Evolutionary conservation across 768 basidiomycete genomes (phyloP), one percentile per base, ranked within the genome.

Genomic region (Punctularia strigosozonata): DNA sequence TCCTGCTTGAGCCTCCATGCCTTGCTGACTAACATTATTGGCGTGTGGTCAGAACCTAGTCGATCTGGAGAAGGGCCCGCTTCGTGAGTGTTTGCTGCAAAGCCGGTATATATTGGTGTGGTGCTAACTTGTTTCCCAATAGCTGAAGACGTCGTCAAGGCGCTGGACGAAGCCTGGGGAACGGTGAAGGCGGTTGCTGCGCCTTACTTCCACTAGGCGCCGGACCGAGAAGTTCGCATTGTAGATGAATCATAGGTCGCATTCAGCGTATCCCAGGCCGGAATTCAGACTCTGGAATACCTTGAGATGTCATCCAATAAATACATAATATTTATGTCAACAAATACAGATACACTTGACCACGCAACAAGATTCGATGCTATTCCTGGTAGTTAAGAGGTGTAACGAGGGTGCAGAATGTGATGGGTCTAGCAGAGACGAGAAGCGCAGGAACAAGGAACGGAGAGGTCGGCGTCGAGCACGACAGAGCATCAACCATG

Each of bases 21-120:
- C n/a, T 6, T 35, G 12, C 15, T 31, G 13, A 8, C 25, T 12
- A 4, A 5, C 20, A 6, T 20, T 6, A 21, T 32, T 37, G 15
- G 25, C n/a, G n/a, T 25, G n/a, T 13, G 23, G 24, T 10, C 38
- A 68, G 63, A 75, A 75, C 46, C 44, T 73, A 14, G 28, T 56
- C 13, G 72, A 76, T 45, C 50, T 74, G 3, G 71, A 75, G 54
- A 74, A 76, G 48, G 71, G 70, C 0, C 75, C 75, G 4, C 55
- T 78, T 34, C 74, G 64, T 66, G 45, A 54, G 63, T 52, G 31
- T 5, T 6, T 17, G 38, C 21, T 32, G 12, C 28, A n/a, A n/a
- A n/a, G n/a, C n/a, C n/a, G n/a, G n/a, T n/a, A n/a, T n/a, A n/a
- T 2, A 14, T 36, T 25, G 25, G 5, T 5, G 20, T 25, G 35